Conservation (phyloP, 2,329 filamentous ascomycete genomes). For the Rhynchosporium secalis region DNA sequence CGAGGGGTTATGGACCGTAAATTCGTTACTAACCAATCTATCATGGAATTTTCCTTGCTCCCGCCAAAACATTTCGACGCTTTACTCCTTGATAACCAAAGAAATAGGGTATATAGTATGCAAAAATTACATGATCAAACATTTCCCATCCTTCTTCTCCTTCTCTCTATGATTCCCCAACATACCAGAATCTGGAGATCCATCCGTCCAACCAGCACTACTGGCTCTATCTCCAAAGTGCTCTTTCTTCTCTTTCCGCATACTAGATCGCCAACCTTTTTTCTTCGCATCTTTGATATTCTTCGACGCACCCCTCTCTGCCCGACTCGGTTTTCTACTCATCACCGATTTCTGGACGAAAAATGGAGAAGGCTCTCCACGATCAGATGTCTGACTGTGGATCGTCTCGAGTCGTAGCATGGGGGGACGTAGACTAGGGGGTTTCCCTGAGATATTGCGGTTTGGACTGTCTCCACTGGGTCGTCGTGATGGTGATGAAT, state of each 20-base stretch:
- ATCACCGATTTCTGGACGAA: conserved; percentile 26
- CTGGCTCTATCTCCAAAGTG: conserved; percentile 47
- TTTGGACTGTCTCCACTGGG: conserved; percentile 28
- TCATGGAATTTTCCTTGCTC: no score
- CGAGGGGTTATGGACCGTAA: no score
- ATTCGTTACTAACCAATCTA: no score
- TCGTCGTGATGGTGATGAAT: conserved; percentile 27
- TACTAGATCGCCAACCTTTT: conserved; percentile 51
- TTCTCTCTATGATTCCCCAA: conserved; percentile 27
- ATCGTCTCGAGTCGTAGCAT: conserved; percentile 58
- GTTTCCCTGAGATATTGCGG: conserved; percentile 46
- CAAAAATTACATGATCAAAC: conserved; percentile 51
- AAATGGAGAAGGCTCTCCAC: conserved; percentile 31
- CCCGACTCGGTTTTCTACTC: conserved; percentile 49
- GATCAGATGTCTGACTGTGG: conserved; percentile 44
- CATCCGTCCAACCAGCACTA: conserved; percentile 55
- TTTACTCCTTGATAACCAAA: neutral
- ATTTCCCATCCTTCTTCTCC: conserved; percentile 47
- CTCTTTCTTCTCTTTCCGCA: conserved; percentile 43
- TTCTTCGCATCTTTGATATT: conserved; percentile 62
- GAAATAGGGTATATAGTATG: conserved; percentile 16
- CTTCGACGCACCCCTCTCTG: conserved; percentile 60
- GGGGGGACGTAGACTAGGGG: conserved; percentile 46
- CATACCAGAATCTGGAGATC: conserved; percentile 32
- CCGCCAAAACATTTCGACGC: neutral